Evolutionary conservation across 352 stramenopile genomes (phyloP), one percentile per base, ranked within the genome.

Genomic region (Phytophthora constricta): DNA sequence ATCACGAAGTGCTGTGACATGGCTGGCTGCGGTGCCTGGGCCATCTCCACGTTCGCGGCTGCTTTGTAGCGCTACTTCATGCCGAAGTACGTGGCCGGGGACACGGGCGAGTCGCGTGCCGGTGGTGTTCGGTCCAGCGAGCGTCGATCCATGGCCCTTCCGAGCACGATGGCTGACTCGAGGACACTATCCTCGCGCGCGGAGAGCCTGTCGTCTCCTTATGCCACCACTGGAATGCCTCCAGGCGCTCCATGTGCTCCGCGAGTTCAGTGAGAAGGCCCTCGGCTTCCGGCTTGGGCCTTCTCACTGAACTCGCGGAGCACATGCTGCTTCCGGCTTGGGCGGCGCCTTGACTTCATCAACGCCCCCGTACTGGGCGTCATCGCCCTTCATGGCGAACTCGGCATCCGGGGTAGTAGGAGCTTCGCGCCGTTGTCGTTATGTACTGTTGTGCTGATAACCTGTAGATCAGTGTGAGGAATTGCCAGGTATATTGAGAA

Each of bases 31-130:
- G 31, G 31, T 13, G 31, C 31, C 11, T 37, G 31, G 11, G 31
- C 31, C 31, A 37, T 37, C 31, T 37, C 31, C 31, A 37, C 31
- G 31, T 37, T 37, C 5, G 31, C 31, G 5, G 31, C 31, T 11
- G 31, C 31, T 20, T 33, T 19, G 5, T 58, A 20, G 0, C 19
- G 3, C 49, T 56, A 17, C 49, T 19, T 56, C 49, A 33, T 28
- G n/a, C 50, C 50, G 50, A 58, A 37, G 50, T 58, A 58, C 33
- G 20, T 58, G 50, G 8, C 50, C 19, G 33, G 50, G 0, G 33
- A 56, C n/a, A 56, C 31, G 16, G 11, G 28, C 19, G 1, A 20
- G 49, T 56, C n/a, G 2, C 20, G n/a, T 8, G 19, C n/a, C 5
- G 50, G 33, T 14, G 50, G 20, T 5, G 50, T 58, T 20, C 46